Base-by-base conservation (phyloP, 148 eudicot genomes). In the Pouteria glomerata region DNA sequence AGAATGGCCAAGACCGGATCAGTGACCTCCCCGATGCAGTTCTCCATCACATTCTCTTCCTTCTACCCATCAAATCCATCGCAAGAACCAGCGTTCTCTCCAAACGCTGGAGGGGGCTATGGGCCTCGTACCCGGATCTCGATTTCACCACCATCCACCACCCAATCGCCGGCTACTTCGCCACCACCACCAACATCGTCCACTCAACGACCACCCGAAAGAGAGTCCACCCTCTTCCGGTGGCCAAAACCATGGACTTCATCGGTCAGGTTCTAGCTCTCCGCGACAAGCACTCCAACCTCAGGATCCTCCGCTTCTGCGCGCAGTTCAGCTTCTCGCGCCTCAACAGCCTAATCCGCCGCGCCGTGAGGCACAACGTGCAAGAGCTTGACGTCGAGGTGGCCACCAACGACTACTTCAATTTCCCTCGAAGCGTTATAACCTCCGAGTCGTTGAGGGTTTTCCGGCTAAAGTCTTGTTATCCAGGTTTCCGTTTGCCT, bases 41-140 rank as follows among this genome's bases (percentile, higher is more conserved):
- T 55, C 74, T 89, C 14, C 88, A 89, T 55, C 81, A 73, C 19
- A 79, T 89, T 42, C 77, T 89, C 8, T 70, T 39, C 14, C 83
- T 77, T 14, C 72, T 89, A 5, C 93, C 93, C 8, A 77, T 83
- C 77, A 84, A 74, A 79, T 42, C 65, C 37, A 73, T 81, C 10
- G 90, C 88, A 0, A 82, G 69, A 57, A 84, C 82, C 11, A 75
- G 88, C 63, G 37, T 79, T 3, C 39, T 89, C 5, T 89, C 93
- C 8, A 81, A 79, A 31, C 37, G 93, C 23, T 89, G 87, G 87
- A 71, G 76, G 24, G 44, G 57, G 31, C 39, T 86, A 4, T 89
- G 93, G 93, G 19, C 77, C 53, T 77, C 93, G 0, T 75, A 75
- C 31, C 90, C 93, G 0, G 88, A 86, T 61, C 90, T 89, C n/a